phyloP scores from a whole-genome alignment of 1,284 basidiomycete genomes.

The Ustanciosporium gigantosporum region DNA sequence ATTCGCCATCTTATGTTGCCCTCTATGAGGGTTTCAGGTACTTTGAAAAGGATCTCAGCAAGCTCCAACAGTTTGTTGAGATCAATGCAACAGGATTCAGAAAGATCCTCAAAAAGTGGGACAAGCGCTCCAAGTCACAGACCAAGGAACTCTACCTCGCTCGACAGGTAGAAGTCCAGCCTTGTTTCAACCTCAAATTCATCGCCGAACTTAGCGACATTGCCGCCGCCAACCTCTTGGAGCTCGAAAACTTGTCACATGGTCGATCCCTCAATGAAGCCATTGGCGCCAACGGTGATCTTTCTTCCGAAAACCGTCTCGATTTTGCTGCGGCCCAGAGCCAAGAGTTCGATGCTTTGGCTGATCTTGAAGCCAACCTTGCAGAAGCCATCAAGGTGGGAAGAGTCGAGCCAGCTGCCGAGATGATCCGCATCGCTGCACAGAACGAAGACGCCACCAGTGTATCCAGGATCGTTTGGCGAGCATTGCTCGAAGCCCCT shows the following conservation, averaged over 20 bases:
- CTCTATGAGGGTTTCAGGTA: slow-evolving; percentile 94
- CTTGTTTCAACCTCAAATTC: slow-evolving; percentile 79
- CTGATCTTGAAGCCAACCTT: slow-evolving; percentile 55
- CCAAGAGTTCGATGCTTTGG: slow-evolving; percentile 47
- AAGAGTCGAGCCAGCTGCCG: slow-evolving; percentile 35
- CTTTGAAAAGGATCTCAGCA: slow-evolving; percentile 92
- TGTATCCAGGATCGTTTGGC: slow-evolving; percentile 56
- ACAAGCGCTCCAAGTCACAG: slow-evolving; percentile 90
- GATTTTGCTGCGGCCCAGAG: slow-evolving; percentile 55
- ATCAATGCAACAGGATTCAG: slow-evolving; percentile 96
- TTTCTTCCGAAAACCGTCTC: slow-evolving; percentile 48
- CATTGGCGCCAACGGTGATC: slow-evolving; percentile 21
- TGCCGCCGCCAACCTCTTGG: slow-evolving; percentile 87
- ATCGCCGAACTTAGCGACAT: slow-evolving; percentile 94
- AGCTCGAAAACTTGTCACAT: slow-evolving; percentile 73
- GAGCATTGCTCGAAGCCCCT: slow-evolving; percentile 52
- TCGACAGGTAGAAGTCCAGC: slow-evolving; percentile 96
- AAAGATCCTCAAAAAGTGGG: slow-evolving; percentile 98
- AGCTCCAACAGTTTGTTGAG: slow-evolving; percentile 95
- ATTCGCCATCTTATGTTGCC: slow-evolving; percentile 62
- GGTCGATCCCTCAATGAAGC: slow-evolving; percentile 25
- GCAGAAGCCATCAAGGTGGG: slow-evolving; percentile 44
- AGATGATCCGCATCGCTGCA: slow-evolving; percentile 47
- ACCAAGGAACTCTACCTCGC: slow-evolving; percentile 96
- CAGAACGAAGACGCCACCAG: slow-evolving; percentile 48